A percentile compares a stretch with the other conserved stretches of the same genome.
Conservation (phyloP, 352 stramenopile species). For the Labyrinthula sp. region DNA sequence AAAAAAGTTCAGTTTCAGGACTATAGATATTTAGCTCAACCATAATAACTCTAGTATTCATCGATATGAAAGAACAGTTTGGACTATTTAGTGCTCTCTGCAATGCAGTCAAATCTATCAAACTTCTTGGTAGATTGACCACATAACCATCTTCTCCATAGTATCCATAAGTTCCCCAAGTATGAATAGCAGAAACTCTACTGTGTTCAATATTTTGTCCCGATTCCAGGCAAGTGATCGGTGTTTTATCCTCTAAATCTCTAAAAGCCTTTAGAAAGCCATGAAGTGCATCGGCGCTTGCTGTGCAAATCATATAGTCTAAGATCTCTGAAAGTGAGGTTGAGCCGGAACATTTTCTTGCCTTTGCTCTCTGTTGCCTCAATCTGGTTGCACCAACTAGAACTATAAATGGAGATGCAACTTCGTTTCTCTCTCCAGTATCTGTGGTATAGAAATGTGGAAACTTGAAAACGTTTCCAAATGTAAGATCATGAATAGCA, state of each 20-base stretch:
- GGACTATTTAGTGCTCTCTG: too few species aligned
- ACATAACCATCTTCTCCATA: too few species aligned
- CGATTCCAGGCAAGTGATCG: slow-evolving; percentile 9
- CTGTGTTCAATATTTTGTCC: too few species aligned
- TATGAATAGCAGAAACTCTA: too few species aligned
- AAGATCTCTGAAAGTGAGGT: slow-evolving; percentile 1
- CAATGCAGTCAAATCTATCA: too few species aligned
- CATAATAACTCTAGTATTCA: slow-evolving; percentile 18
- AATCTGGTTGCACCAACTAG: slow-evolving; percentile 15
- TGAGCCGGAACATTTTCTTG: not conserved
- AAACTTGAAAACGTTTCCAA: slow-evolving; percentile 27
- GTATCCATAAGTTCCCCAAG: too few species aligned
- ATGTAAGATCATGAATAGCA: slow-evolving; percentile 24
- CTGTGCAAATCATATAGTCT: slow-evolving; percentile 2
- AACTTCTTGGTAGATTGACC: too few species aligned
- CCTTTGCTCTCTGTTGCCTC: slow-evolving; percentile 9
- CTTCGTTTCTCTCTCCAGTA: slow-evolving; percentile 9
- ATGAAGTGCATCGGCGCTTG: slow-evolving; percentile 2
- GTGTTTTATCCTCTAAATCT: slow-evolving; percentile 5
- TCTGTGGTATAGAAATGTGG: slow-evolving; percentile 7
- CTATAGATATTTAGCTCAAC: slow-evolving; percentile 26
- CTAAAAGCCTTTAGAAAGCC: not conserved
- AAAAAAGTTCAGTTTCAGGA: slow-evolving; percentile 7
- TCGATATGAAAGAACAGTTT: slow-evolving; percentile 12
- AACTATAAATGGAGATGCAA: slow-evolving; percentile 9